Evolutionary conservation across 805 yeast species (phyloP), one percentile per base, ranked within the genome.

Genomic region (Saturnispora galanensis): DNA sequence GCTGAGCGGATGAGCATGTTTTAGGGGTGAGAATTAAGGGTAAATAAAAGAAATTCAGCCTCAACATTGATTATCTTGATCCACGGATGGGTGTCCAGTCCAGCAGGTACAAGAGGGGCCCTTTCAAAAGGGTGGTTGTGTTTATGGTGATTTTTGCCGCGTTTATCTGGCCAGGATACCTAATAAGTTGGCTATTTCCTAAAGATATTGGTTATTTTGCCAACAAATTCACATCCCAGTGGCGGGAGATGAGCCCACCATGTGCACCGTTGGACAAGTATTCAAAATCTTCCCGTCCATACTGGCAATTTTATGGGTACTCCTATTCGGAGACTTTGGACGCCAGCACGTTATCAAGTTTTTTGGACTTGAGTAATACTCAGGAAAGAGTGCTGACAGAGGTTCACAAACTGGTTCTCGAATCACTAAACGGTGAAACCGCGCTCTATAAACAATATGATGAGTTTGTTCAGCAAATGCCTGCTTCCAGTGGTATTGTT

Each of bases 241-340:
- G 45, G 45, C 13, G 37, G 10, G 11, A 30, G 5, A 31, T 42
- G 41, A 42, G 37, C 13, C 64, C 63, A 1, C 37, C 41, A 3
- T 60, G 63, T 42, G 57, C 54, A 35, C 46, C 50, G 33, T 50
- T 62, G 13, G 52, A 53, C n/a, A 48, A 53, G 5, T 59, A 60
- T 47, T 50, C 46, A 11, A 17, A 45, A 15, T 46, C 52, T 3
- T 36, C 58, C 1, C 44, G 53, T n/a, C 39, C 46, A 7, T 56
- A 54, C 47, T 60, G 60, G 61, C 64, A 60, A 38, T 57, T 55
- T 43, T 62, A 58, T 44, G 66, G 66, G 3, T 61, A 56, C 33
- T 54, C 54, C 10, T 53, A 57, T 39, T 37, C 46, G 10, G 35
- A 33, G 31, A 53, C 52, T 32, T 46, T 60, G 10, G 53, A 51